These are phyloP conservation scores for Neurospora hispaniola DNA, from an alignment of 495 filamentous ascomycete genomes.

Conservation along the genomic window DNA sequence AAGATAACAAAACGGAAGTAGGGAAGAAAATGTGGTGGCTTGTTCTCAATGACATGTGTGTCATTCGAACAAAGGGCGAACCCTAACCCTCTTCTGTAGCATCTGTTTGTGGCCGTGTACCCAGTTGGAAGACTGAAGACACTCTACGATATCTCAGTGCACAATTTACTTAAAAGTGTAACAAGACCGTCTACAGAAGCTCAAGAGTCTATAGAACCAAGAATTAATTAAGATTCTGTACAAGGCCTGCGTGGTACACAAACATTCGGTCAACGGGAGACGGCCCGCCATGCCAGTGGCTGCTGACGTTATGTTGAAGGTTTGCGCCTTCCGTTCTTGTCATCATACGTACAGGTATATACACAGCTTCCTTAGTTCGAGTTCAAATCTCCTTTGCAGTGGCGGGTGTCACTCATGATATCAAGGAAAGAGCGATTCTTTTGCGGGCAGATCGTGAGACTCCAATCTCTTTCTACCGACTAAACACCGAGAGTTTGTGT, in stretches of 20 bases:
- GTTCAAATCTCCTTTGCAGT: not conserved
- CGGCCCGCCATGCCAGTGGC: not conserved
- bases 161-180: not conserved
- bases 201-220: too few species aligned
- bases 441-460: not conserved
- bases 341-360: not conserved
- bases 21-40: not conserved
- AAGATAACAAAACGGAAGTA: not conserved
- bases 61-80: not conserved
- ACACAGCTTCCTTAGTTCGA: not conserved
- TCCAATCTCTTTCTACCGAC: not conserved
- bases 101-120: too few species aligned
- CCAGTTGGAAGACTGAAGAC: not conserved
- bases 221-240: too few species aligned
- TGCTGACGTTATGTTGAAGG: not conserved
- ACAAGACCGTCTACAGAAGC: too few species aligned
- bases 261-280: not conserved
- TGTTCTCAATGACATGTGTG: not conserved
- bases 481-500: not conserved
- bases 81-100: not conserved
- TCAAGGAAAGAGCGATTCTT: not conserved
- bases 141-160: not conserved
- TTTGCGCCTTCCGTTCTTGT: not conserved
- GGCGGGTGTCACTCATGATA: not conserved
- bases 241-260: not conserved